Evolutionary conservation across 805 yeast species (phyloP).

Genomic region (Kuraishia piskuri): DNA sequence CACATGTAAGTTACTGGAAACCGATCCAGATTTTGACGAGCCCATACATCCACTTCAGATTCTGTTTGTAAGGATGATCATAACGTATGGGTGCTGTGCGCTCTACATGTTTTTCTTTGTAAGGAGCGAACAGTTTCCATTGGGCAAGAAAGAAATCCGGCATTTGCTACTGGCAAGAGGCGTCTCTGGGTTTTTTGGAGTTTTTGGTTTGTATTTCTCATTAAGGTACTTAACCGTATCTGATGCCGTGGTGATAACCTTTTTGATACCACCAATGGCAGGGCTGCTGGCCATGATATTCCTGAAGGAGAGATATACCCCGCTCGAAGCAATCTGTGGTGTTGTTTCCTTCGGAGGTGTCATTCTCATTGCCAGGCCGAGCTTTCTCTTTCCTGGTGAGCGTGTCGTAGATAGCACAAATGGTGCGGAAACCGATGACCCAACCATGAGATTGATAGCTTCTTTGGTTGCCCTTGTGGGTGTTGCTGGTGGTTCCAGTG

Average conservation of each 20-base stretch:
- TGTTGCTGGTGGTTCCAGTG: constrained; percentile 59
- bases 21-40: constrained; percentile 46
- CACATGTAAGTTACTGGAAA: constrained; percentile 65
- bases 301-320: constrained; percentile 57
- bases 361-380: constrained; percentile 72
- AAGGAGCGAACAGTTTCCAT: constrained; percentile 51
- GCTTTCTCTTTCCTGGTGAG: constrained; percentile 40
- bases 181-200: constrained; percentile 68
- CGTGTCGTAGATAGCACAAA: constrained; percentile 6
- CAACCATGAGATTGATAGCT: constrained; percentile 52
- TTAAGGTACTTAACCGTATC: constrained; percentile 66
- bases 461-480: constrained; percentile 57
- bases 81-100: constrained; percentile 56
- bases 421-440: constrained; percentile 40
- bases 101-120: constrained; percentile 38
- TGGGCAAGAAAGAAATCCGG: constrained; percentile 59
- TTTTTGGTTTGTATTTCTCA: constrained; percentile 70
- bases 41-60: constrained; percentile 77
- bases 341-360: constrained; percentile 67
- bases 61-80: constrained; percentile 64
- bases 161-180: constrained; percentile 54
- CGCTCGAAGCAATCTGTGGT: constrained; percentile 63
- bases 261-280: constrained; percentile 69
- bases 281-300: constrained; percentile 64
- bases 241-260: constrained; percentile 76